These are phyloP conservation scores for Colletotrichum siamense DNA, from an alignment of 2,329 filamentous ascomycete genomes.

Conservation along the genomic window DNA sequence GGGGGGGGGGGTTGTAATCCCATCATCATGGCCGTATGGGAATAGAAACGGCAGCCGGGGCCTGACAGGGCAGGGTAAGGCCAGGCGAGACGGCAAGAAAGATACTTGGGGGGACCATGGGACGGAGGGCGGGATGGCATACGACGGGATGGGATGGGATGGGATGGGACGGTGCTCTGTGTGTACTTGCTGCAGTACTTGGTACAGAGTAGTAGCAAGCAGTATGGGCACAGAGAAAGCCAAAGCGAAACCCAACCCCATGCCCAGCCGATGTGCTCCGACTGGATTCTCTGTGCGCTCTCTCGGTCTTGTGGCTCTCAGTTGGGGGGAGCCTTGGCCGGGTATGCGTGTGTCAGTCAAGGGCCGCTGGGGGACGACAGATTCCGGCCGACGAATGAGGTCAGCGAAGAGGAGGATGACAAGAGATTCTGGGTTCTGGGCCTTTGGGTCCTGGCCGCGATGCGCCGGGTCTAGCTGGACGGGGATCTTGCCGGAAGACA, in stretches of 20 bases:
- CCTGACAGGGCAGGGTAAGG: background rate
- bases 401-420: constrained; percentile 7
- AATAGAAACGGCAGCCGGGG: background rate
- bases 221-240: background rate
- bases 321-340: constrained; percentile 1
- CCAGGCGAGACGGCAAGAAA: background rate
- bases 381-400: constrained; percentile 11
- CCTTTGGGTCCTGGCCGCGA: constrained; percentile 8
- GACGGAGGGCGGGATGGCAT: background rate
- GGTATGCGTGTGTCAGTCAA: constrained; percentile 20
- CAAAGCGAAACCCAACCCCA: constrained; percentile 19
- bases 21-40: background rate
- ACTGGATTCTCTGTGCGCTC: constrained; percentile 15
- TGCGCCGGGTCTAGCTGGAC: constrained; percentile 17
- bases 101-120: background rate
- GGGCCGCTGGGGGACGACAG: constrained; percentile 9
- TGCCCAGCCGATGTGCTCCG: constrained; percentile 11
- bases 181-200: background rate
- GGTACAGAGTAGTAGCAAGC: background rate
- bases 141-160: background rate
- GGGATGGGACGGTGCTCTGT: background rate
- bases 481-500: constrained; percentile 21
- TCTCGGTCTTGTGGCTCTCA: constrained; percentile 4
- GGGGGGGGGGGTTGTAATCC: background rate
- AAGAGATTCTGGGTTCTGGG: constrained; percentile 6